phyloP scores from a whole-genome alignment of 495 filamentous ascomycete genomes.

The Aspergillus baeticus region DNA sequence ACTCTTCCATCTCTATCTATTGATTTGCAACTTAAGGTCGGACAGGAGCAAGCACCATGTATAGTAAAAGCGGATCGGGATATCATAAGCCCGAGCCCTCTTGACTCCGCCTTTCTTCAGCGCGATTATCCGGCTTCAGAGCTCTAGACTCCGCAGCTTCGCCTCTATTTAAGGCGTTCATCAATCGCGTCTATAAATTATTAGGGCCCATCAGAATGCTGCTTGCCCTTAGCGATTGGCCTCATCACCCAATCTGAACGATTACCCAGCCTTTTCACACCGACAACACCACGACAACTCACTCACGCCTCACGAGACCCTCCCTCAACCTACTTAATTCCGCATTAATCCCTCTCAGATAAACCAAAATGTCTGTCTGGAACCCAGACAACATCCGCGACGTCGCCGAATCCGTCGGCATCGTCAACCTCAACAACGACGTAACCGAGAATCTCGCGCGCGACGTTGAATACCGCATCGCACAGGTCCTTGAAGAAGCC shows the following conservation, averaged over 20 bases:
- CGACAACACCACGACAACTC: neutral
- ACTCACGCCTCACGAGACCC: neutral
- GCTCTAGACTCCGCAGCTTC: neutral
- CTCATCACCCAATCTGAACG: neutral
- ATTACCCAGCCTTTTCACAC: neutral
- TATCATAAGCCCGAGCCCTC: conserved; percentile 16
- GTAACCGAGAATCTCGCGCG: conserved; percentile 80
- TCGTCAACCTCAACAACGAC: conserved; percentile 73
- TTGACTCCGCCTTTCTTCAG: conserved; percentile 8
- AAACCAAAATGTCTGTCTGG: conserved; percentile 67
- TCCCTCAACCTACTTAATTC: neutral
- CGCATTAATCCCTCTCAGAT: neutral
- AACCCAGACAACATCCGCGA: conserved; percentile 94
- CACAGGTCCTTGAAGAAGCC: conserved; percentile 88
- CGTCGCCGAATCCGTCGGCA: conserved; percentile 92
- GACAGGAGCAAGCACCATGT: too few species aligned
- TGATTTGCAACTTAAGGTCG: too few species aligned
- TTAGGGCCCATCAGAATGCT: neutral
- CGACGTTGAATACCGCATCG: conserved; percentile 92
- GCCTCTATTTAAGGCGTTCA: too few species aligned
- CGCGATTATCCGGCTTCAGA: neutral
- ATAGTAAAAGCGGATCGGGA: conserved; percentile 4
- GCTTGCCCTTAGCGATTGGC: neutral
- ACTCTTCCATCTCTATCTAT: neutral
- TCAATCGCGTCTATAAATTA: neutral